Evolutionary conservation across 1,284 basidiomycete genomes (phyloP).

Genomic region (Tetrapyrgos nigripes): DNA sequence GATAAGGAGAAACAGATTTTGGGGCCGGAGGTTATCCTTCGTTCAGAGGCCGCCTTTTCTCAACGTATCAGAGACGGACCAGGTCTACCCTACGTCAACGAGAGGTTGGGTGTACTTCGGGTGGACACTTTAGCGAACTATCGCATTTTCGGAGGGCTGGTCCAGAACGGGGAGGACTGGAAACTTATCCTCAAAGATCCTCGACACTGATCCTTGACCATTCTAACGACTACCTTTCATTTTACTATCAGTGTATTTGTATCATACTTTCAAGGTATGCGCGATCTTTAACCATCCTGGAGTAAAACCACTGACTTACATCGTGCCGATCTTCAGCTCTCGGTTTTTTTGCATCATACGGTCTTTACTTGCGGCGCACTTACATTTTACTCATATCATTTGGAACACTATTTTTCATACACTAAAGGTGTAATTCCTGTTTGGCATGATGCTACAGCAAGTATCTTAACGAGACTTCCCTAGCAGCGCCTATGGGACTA

Average conservation of each 20-base stretch:
- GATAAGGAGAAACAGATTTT: slow-evolving; percentile 35
- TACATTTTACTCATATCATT: not conserved
- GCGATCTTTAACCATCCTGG: not conserved
- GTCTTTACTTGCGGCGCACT: not conserved
- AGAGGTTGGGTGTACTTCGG: not conserved
- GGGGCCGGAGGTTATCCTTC: not conserved
- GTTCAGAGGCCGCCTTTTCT: not conserved
- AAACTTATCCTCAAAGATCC: not conserved
- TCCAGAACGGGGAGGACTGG: not conserved
- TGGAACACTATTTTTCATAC: not conserved
- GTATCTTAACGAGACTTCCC: not conserved
- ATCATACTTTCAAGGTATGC: not conserved
- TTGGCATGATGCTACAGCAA: not conserved
- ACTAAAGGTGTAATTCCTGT: not conserved
- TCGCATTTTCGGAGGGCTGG: not conserved
- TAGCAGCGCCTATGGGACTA: not conserved
- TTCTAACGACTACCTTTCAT: not conserved
- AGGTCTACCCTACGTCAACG: not conserved
- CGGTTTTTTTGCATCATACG: not conserved
- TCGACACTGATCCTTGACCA: not conserved
- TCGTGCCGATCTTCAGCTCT: not conserved
- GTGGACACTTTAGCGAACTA: not conserved
- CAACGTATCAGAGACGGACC: not conserved
- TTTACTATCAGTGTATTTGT: not conserved
- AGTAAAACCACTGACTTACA: not conserved